Evolutionary conservation across 257 asterid genomes (phyloP), one percentile per base, ranked within the genome.

Genomic region (Paraleonurus japonicus): DNA sequence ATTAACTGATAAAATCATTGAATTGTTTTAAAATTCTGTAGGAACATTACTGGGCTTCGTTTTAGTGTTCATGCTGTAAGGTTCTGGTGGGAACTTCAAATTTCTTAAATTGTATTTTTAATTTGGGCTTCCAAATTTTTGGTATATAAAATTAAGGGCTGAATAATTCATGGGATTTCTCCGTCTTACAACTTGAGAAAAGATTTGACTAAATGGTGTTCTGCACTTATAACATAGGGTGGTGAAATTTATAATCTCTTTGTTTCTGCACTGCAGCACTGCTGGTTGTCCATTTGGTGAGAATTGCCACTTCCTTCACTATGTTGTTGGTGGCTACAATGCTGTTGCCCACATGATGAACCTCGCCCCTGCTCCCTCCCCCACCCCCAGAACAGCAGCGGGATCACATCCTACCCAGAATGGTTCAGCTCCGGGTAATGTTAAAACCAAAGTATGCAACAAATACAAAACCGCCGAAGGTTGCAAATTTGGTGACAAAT

Each of bases 271-370:
- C 4, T 83, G 85, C 88, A 93, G 98, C 78, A 83, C 81, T 60
- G 83, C 92, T 13, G 90, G 89, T 13, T 83, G 85, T 61, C 82
- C 80, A 26, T 88, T 87, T 55, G 92, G 97, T 17, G 93, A 93
- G 82, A 84, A 80, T 68, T 93, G 98, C 78, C 98, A 93, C 81
- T 93, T 90, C 80, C 96, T 93, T 67, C 98, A 93, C 85, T 62
- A 81, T 30, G 89, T 89, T 17, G 96, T 95, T 4, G 97, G 98
- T 55, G 98, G 97, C 71, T 90, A 89, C 41, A 89, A 85, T 62
- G 87, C 95, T 1, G 96, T 90, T 61, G 87, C 98, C 73, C 96
- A 90, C 66, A 77, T 88, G 84, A 88, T 93, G 95, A 90, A 89
- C 85, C 81, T 89, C 41, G 75, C 81, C 50, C 96, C 96, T 2